Evolutionary conservation across 371 early-diverging fungal species (phyloP), one percentile per base, ranked within the genome.

Genomic region (Mortierella sp.): DNA sequence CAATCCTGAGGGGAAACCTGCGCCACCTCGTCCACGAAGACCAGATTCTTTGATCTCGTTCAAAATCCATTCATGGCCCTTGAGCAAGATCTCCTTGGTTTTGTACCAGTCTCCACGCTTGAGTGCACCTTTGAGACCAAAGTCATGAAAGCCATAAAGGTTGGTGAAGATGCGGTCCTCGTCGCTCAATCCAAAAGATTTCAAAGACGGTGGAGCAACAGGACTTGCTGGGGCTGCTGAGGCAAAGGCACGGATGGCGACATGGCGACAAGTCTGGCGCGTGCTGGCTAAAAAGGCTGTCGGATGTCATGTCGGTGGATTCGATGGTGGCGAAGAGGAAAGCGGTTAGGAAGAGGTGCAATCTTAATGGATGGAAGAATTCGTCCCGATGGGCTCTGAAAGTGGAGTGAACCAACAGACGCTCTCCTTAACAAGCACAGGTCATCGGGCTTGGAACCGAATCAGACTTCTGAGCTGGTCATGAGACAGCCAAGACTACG

Each of bases 51-150:
- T 98, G 88, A 97, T 93, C 86, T 98, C 96, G 78, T 95, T 90
- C 67, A 98, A 84, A 72, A 98, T 98, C 97, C 97, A 98, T 56
- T 95, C 94, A 73, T 94, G 90, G 48, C 98, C 98, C 84, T 98
- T 98, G 57, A 93, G 87, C 41, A 98, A 73, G 49, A 98, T 90
- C 80, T 98, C 98, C 85, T 98, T 98, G 61, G 98, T 98, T 86
- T 96, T 96, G 90, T 96, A 91, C 98, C 98, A 98, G 85, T 98
- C 98, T 58, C 98, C 98, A 67, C 98, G 93, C 83, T 92, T 91
- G 80, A 90, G 61, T 10, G 98, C 98, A 7, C 96, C 97, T 64
- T 91, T 84, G 46, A 98, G 87, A 19, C 89, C 83, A 72, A 85
- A 97, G 81, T 98, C 97, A 80, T 97, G 96, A 73, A 87, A 86